Evolutionary conservation across 75 land plant species (phyloP).

Genomic region (Cunninghamia lanceolata): DNA sequence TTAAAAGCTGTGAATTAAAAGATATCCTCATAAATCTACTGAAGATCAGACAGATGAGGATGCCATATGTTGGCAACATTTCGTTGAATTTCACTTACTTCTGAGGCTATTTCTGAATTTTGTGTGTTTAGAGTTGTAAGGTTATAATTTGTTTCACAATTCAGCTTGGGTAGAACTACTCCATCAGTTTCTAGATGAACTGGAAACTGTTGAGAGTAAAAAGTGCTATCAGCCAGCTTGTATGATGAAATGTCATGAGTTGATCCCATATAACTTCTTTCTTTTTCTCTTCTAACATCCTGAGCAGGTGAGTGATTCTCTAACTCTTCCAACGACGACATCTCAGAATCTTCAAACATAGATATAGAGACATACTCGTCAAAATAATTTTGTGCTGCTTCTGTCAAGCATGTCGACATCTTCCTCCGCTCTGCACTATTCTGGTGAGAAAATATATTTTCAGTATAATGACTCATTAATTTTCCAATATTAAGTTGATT

Average conservation of each 20-base stretch:
- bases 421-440: constrained; percentile 44
- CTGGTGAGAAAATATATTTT: constrained; percentile 12
- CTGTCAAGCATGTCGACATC: constrained; percentile 59
- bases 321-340: constrained; percentile 54
- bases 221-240: not conserved
- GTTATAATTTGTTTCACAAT: not conserved
- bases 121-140: not conserved
- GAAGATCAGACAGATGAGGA: not conserved
- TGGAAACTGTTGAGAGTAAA: constrained; percentile 5
- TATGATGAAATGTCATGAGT: constrained; percentile 10
- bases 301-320: constrained; percentile 7
- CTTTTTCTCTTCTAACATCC: constrained; percentile 3
- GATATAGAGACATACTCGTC: constrained; percentile 90
- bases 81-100: not conserved
- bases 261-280: not conserved
- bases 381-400: constrained; percentile 83
- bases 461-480: not conserved
- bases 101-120: not conserved
- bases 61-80: not conserved
- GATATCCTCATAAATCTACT: not conserved
- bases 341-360: constrained; percentile 64
- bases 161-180: not conserved
- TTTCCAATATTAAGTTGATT: not conserved
- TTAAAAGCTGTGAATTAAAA: not conserved
- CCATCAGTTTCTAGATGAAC: constrained; percentile 12